These are phyloP conservation scores for Carex littledalei DNA, from an alignment of 176 grass and related monocot species.

Conservation along the genomic window DNA sequence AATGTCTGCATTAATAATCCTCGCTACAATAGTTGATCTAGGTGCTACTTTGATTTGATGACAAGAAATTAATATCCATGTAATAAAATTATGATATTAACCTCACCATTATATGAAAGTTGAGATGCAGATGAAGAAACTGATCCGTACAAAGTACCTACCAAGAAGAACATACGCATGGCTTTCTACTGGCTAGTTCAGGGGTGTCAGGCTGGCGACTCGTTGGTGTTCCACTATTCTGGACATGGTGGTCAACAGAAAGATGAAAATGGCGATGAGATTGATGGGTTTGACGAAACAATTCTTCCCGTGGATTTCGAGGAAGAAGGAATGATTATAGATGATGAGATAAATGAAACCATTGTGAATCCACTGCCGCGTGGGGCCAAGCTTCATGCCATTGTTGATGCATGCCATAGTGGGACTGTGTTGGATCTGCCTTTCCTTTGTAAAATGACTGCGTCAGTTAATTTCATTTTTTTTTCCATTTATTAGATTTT, in stretches of 20 bases:
- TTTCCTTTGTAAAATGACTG: conserved; percentile 86
- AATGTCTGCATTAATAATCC: too few species aligned
- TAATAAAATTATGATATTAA: conserved; percentile 5
- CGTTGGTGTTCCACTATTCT: conserved; percentile 95
- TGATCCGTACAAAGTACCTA: conserved; percentile 72
- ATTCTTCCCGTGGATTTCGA: conserved; percentile 88
- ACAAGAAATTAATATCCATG: background rate
- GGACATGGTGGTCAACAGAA: conserved; percentile 85
- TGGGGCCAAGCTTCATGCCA: conserved; percentile 87
- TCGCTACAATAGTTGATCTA: background rate
- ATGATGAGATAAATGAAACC: conserved; percentile 84
- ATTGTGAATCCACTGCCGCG: conserved; percentile 77
- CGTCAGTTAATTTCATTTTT: conserved; percentile 20
- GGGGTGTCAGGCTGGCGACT: conserved; percentile 88
- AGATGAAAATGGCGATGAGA: conserved; percentile 79
- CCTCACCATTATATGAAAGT: conserved; percentile 16
- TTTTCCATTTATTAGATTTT: background rate
- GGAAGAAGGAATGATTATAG: conserved; percentile 88
- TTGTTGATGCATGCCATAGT: conserved; percentile 95
- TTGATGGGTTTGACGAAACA: conserved; percentile 92
- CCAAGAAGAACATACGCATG: conserved; percentile 84
- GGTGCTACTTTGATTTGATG: background rate
- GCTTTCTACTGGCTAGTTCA: conserved; percentile 91
- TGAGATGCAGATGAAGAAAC: conserved; percentile 82
- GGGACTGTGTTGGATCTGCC: conserved; percentile 94